These are phyloP conservation scores for Lactifluus pinguis DNA, from an alignment of 768 basidiomycete genomes.

Conservation along the genomic window DNA sequence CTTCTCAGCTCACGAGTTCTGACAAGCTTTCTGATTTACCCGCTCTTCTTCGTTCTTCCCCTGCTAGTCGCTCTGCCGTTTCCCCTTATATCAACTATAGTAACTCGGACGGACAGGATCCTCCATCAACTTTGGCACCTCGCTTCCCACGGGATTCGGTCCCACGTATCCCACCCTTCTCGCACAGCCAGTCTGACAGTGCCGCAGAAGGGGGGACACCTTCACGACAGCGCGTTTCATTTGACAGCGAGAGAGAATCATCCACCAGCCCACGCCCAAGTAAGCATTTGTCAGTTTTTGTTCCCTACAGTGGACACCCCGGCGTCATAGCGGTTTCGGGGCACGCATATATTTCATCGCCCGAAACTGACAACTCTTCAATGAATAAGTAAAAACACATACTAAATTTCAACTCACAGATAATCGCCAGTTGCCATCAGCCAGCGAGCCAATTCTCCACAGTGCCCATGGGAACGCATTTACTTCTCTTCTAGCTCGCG, in stretches of 20 bases:
- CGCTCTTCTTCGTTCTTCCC: constrained; percentile 25
- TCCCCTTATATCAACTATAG: constrained; percentile 25
- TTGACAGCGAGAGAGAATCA: constrained; percentile 43
- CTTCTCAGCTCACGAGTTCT: constrained; percentile 31
- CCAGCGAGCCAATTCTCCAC: constrained; percentile 16
- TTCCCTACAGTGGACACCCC: background rate
- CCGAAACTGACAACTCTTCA: background rate
- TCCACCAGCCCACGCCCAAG: constrained; percentile 35
- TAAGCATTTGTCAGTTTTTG: constrained; percentile 22
- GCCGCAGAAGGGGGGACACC: constrained; percentile 33
- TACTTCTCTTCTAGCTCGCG: constrained; percentile 7
- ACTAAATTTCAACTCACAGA: background rate
- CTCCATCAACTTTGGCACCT: background rate
- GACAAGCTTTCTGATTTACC: constrained; percentile 39
- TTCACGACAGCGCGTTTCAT: constrained; percentile 44
- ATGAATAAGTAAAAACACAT: background rate
- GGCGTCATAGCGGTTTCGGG: background rate
- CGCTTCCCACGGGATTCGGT: background rate
- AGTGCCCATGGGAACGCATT: background rate
- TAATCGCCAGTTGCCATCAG: constrained; percentile 4
- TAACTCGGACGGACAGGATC: constrained; percentile 33
- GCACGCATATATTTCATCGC: background rate
- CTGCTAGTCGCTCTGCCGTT: constrained; percentile 25
- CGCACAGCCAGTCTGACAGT: constrained; percentile 28
- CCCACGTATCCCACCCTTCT: constrained; percentile 20